Conservation (phyloP, 495 filamentous ascomycete genomes). For the Aspergillus incahuasiensis region DNA sequence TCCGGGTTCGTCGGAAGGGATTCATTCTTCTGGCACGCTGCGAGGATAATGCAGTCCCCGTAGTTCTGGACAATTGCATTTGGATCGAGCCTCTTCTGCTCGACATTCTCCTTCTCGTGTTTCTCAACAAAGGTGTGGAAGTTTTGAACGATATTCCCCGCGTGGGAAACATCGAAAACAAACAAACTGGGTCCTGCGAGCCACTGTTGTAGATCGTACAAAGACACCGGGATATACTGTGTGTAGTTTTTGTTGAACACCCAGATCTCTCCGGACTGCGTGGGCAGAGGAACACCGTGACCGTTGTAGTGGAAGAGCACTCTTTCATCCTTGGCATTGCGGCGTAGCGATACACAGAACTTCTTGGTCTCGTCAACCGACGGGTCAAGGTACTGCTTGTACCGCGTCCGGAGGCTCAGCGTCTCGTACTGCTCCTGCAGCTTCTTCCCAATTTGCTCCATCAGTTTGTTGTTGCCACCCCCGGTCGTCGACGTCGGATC, state of each 20-base stretch:
- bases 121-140: constrained; percentile 93
- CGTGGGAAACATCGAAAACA: constrained; percentile 96
- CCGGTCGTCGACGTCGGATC: constrained; percentile 72
- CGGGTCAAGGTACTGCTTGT: constrained; percentile 94
- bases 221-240: constrained; percentile 94
- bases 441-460: constrained; percentile 93
- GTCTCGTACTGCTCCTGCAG: constrained; percentile 94
- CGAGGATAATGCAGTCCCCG: constrained; percentile 82
- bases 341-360: constrained; percentile 81
- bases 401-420: constrained; percentile 85
- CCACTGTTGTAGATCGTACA: constrained; percentile 96
- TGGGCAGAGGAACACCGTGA: constrained; percentile 96
- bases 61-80: constrained; percentile 65
- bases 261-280: constrained; percentile 95
- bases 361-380: constrained; percentile 96
- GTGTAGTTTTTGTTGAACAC: constrained; percentile 99
- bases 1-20: constrained; percentile 95
- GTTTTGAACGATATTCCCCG: constrained; percentile 90
- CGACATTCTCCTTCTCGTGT: constrained; percentile 79
- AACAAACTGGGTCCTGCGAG: constrained; percentile 92
- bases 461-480: constrained; percentile 68
- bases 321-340: constrained; percentile 91
- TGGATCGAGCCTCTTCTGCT: constrained; percentile 66
- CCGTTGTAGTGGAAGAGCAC: constrained; percentile 98
- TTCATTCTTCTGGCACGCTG: constrained; percentile 83